Percentiles rank a stretch among this genome's conserved stretches.
Evolutionary conservation across 164 flowering plant genomes (phyloP).

Genomic region (Magnolia sinica): DNA sequence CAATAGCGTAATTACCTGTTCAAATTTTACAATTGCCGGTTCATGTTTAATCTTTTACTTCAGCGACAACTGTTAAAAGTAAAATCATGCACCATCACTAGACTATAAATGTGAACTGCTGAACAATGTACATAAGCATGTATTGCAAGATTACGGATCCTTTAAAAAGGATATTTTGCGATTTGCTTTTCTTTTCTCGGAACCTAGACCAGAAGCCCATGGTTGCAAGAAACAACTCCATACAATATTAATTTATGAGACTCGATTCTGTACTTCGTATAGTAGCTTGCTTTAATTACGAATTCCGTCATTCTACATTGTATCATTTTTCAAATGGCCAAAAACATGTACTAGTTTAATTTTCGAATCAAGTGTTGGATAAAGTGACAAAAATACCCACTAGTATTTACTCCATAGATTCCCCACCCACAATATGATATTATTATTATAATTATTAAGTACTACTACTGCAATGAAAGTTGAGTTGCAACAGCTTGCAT

Average conservation of each 20-base stretch:
- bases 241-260: not conserved
- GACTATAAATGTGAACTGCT: too few relatives aligned
- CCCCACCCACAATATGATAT: not conserved
- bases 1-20: too few relatives aligned
- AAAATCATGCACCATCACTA: too few relatives aligned
- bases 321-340: not conserved
- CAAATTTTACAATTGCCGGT: too few relatives aligned
- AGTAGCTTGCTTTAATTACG: not conserved
- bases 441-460: too few relatives aligned
- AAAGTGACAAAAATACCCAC: not conserved
- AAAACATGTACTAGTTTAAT: not conserved
- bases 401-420: not conserved
- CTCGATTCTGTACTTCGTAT: not conserved
- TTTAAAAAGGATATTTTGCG: not conserved
- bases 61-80: too few relatives aligned
- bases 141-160: not conserved
- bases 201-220: not conserved
- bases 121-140: too few relatives aligned
- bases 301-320: too few relatives aligned
- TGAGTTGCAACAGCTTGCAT: not conserved
- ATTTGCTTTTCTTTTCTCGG: not conserved
- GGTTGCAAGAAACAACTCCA: not conserved
- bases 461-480: not conserved
- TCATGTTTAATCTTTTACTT: too few relatives aligned
- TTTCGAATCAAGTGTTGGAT: not conserved